Conservation (phyloP, 805 yeast genomes). For the Blastobotrys peoriensis region DNA sequence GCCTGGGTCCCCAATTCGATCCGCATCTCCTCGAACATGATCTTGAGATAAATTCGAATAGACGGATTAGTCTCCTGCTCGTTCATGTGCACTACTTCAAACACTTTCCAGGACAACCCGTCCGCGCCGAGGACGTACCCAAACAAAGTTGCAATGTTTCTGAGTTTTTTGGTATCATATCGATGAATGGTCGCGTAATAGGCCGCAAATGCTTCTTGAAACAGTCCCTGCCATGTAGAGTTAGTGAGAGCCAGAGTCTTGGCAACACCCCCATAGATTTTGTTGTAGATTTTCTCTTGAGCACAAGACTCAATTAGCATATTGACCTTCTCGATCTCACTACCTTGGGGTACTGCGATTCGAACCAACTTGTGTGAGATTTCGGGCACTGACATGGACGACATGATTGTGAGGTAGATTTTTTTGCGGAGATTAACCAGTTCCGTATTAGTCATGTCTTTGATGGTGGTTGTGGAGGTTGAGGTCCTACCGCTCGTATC, state of each 20-base stretch:
- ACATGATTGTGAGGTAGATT: conserved; percentile 77
- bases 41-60: conserved; percentile 69
- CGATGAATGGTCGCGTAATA: conserved; percentile 57
- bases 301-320: conserved; percentile 76
- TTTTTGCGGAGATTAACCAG: conserved; percentile 62
- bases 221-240: conserved; percentile 51
- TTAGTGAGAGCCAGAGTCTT: conserved; percentile 53
- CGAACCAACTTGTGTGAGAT: conserved; percentile 79
- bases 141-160: conserved; percentile 79
- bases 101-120: conserved; percentile 55
- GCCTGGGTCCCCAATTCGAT: conserved; percentile 63
- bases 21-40: conserved; percentile 70
- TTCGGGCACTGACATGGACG: conserved; percentile 87
- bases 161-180: conserved; percentile 62
- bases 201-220: conserved; percentile 46
- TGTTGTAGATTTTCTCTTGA: conserved; percentile 81
- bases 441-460: conserved; percentile 66
- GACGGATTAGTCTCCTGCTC: conserved; percentile 76
- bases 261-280: conserved; percentile 72
- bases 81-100: conserved; percentile 52
- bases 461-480: conserved; percentile 30
- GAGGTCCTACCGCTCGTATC: conserved; percentile 10
- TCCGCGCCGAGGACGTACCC: conserved; percentile 77
- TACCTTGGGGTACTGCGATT: conserved; percentile 33
- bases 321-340: conserved; percentile 54